These are phyloP conservation scores for Schizothecium vesticola DNA, from an alignment of 495 filamentous ascomycete species.

Conservation along the genomic window DNA sequence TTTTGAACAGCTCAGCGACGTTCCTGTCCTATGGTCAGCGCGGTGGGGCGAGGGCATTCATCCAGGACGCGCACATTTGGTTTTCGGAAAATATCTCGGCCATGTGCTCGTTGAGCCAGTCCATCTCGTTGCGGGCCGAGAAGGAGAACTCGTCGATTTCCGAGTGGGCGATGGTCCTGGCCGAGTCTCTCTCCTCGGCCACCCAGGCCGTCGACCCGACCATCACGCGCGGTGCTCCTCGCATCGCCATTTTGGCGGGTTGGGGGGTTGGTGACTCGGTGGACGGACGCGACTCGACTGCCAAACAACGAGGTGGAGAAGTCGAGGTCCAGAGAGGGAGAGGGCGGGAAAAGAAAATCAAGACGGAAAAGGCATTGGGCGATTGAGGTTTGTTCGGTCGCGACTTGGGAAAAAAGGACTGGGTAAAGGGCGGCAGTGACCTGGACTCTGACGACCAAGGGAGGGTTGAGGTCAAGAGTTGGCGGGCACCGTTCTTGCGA, in stretches of 20 bases:
- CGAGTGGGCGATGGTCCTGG: conserved; percentile 43
- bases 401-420: neutral
- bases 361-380: neutral
- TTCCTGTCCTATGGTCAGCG: conserved; percentile 48
- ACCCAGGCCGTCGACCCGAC: conserved; percentile 53
- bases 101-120: conserved; percentile 98
- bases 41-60: neutral
- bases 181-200: conserved; percentile 46
- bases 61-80: conserved; percentile 58
- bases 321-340: neutral
- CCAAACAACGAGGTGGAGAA: neutral
- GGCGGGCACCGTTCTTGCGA: conserved; percentile 10
- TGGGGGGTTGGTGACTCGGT: neutral
- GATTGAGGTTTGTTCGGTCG: neutral
- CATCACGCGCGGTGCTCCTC: conserved; percentile 47
- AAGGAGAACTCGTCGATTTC: conserved; percentile 88
- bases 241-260: conserved; percentile 43
- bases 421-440: neutral
- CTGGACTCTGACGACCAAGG: neutral
- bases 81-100: conserved; percentile 82
- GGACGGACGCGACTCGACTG: neutral
- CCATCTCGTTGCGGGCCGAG: conserved; percentile 81
- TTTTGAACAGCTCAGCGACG: conserved; percentile 91
- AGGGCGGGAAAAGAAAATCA: neutral
- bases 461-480: conserved; percentile 13